phyloP scores from a whole-genome alignment of 345 rosid genomes.

The Litchi chinensis region DNA sequence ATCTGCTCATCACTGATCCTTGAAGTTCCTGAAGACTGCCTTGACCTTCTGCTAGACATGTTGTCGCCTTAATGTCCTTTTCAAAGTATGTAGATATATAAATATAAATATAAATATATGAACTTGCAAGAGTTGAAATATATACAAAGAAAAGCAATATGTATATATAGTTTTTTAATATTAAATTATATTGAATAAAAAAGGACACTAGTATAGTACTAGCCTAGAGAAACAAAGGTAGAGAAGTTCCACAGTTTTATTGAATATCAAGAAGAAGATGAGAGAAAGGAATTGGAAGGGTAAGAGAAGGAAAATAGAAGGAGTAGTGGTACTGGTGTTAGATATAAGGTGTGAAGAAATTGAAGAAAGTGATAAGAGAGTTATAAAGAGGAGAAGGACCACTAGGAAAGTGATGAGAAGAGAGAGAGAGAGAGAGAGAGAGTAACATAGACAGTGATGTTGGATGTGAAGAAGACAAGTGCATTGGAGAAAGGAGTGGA shows the following conservation, averaged over 20 bases:
- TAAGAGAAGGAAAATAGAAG: constrained; percentile 13
- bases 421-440: constrained; percentile 30
- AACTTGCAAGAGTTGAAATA: too few relatives aligned
- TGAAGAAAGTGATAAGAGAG: constrained; percentile 50
- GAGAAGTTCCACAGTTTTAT: neutral
- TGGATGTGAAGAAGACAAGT: constrained; percentile 79
- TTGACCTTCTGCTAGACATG: constrained; percentile 94
- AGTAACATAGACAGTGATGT: constrained; percentile 62
- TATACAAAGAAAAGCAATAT: too few relatives aligned
- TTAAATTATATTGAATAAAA: too few relatives aligned
- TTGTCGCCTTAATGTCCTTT: neutral
- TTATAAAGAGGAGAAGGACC: constrained; percentile 76
- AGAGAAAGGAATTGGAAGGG: neutral
- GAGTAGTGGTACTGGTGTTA: constrained; percentile 3
- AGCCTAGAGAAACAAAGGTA: neutral
- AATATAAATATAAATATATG: too few relatives aligned
- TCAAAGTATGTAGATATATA: neutral
- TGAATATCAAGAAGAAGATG: neutral
- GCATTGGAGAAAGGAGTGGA: constrained; percentile 64
- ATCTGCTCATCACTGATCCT: constrained; percentile 94
- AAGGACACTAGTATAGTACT: neutral
- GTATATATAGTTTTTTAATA: too few relatives aligned
- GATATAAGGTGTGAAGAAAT: constrained; percentile 40
- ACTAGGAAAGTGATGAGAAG: constrained; percentile 32
- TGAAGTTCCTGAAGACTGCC: constrained; percentile 63